Percentiles rank a stretch among this genome's conserved stretches.
Conservation (phyloP, 345 rosid species). For the Nephelium lappaceum region DNA sequence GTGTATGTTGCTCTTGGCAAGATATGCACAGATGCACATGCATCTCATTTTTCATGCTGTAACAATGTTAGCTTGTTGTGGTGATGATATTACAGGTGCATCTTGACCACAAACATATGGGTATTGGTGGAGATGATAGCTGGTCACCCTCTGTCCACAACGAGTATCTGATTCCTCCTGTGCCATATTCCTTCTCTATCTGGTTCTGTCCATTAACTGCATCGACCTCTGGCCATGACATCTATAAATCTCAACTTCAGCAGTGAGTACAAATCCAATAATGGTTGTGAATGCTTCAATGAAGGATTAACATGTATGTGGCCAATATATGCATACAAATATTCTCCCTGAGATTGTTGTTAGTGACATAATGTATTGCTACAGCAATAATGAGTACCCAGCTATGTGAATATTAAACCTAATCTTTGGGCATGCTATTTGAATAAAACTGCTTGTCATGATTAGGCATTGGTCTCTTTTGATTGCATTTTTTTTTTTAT, state of each 20-base stretch:
- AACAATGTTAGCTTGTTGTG: not conserved
- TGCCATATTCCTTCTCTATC: constrained; percentile 68
- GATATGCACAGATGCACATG: not conserved
- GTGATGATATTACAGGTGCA: constrained; percentile 60
- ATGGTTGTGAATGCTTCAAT: not conserved
- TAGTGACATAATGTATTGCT: not conserved
- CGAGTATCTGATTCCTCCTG: constrained; percentile 71
- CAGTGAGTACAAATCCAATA: constrained; percentile 20
- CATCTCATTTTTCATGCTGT: not conserved
- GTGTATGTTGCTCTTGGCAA: no score
- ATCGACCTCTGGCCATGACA: constrained; percentile 48
- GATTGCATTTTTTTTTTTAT: no score
- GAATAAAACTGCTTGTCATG: not conserved
- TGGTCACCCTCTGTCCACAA: constrained; percentile 85
- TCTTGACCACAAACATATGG: constrained; percentile 98
- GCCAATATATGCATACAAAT: not conserved
- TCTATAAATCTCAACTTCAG: constrained; percentile 61
- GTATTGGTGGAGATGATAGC: constrained; percentile 92
- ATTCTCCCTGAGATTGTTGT: not conserved
- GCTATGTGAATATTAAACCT: not conserved
- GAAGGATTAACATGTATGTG: not conserved
- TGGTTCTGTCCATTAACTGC: constrained; percentile 68
- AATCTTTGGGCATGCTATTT: not conserved
- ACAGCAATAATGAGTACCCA: not conserved
- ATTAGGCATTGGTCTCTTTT: not conserved